These are phyloP conservation scores for Acanthochlamys bracteata DNA, from an alignment of 106 monocot species.

Conservation along the genomic window DNA sequence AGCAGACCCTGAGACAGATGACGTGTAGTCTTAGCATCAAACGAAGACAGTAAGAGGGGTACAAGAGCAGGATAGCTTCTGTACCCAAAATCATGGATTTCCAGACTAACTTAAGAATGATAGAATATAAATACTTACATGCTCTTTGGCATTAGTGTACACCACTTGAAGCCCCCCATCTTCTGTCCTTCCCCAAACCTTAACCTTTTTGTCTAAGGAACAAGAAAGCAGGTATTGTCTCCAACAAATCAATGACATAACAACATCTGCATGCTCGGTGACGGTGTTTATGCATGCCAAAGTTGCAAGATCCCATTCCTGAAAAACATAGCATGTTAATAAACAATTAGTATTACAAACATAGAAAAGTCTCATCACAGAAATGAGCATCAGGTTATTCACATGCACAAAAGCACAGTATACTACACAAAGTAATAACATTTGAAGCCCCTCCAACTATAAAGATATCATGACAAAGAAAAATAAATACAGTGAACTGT, in stretches of 20 bases:
- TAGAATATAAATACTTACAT: not conserved
- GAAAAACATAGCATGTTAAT: not conserved
- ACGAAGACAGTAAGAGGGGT: not conserved
- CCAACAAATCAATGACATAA: constrained; percentile 1
- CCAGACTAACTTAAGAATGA: not conserved
- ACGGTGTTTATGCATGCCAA: not conserved
- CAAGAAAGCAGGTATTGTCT: not conserved
- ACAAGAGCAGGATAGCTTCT: not conserved
- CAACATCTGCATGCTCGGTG: not conserved
- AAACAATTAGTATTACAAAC: not conserved
- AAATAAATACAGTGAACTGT: too few species aligned
- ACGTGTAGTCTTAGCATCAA: not conserved
- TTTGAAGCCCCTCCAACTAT: too few species aligned
- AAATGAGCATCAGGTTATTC: too few species aligned
- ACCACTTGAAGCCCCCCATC: not conserved
- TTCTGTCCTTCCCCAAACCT: constrained; percentile 1
- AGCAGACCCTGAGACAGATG: not conserved
- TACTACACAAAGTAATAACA: too few species aligned
- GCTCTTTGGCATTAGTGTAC: not conserved
- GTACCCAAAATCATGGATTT: not conserved
- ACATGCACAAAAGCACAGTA: too few species aligned
- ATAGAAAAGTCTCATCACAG: not conserved
- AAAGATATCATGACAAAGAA: too few species aligned
- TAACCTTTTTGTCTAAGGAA: constrained; percentile 3
- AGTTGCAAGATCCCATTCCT: constrained; percentile 5